A percentile compares a stretch with the other conserved stretches of the same genome.
Evolutionary conservation across 345 rosid species (phyloP).

Genomic region (Limnanthes douglasii): DNA sequence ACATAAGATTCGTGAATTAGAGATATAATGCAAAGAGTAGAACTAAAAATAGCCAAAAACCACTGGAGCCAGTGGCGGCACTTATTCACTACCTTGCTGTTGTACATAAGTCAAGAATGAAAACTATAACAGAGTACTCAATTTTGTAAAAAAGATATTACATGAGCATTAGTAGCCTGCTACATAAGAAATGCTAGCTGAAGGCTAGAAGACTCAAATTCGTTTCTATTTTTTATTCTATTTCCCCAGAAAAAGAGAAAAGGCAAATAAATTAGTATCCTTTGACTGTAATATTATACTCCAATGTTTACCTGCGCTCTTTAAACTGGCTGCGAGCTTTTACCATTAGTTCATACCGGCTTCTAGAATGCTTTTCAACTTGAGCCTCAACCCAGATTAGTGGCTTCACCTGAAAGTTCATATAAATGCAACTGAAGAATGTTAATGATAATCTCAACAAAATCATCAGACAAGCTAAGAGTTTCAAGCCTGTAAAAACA

Average conservation of each 20-base stretch:
- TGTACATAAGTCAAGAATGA: not conserved
- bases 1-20: too few relatives aligned
- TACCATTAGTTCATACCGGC: constrained; percentile 32
- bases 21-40: too few relatives aligned
- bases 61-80: not conserved
- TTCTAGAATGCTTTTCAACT: constrained; percentile 37
- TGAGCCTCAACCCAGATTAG: constrained; percentile 46
- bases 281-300: not conserved
- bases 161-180: too few relatives aligned
- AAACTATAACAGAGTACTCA: not conserved
- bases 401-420: constrained; percentile 33
- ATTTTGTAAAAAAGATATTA: not conserved
- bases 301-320: constrained; percentile 27
- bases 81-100: not conserved
- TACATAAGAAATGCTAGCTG: too few relatives aligned
- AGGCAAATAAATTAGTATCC: not conserved
- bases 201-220: not conserved
- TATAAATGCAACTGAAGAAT: too few relatives aligned
- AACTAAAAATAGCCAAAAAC: not conserved
- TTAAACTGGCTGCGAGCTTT: constrained; percentile 36
- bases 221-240: not conserved
- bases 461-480: not conserved
- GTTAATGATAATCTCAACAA: not conserved
- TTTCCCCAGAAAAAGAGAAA: constrained; percentile 1
- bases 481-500: not conserved